Evolutionary conservation across 2,329 filamentous ascomycete species (phyloP), one percentile per base, ranked within the genome.

Genomic region (Cladosporium sp.): DNA sequence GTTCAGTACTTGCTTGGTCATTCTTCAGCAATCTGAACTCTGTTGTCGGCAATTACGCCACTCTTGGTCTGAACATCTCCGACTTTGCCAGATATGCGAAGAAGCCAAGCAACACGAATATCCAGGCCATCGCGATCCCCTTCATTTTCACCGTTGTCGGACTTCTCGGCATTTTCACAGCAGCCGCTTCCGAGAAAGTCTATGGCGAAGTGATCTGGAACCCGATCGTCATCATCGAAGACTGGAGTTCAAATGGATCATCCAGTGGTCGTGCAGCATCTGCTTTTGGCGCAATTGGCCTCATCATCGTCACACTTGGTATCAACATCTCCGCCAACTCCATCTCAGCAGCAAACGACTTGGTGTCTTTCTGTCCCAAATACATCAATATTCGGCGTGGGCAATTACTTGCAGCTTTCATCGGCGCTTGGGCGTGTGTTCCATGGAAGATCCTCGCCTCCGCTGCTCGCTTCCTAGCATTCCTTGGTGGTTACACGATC

Each of bases 401-500:
- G 11, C 75, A 77, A 33, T 66, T 78, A 12, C 70, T 79, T 23
- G 75, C 75, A 31, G 78, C 77, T 6, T 61, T 78, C 57, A 74
- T 78, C 40, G 76, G 77, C 29, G 71, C 72, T 59, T 78, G 77
- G 76, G 74, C 71, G n/a, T 77, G 76, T 61, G 76, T 78, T 3
- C 76, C 76, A 53, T 78, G 77, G 77, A 77, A 77, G 66, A 77
- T 77, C 52, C 72, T 78, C 10, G 73, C 72, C 4, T 76, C 72
- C 1, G 74, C 75, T 7, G 70, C 72, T 8, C 76, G 74, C 58
- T 78, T 79, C 69, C 71, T 79, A 23, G 69, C 73, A 46, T 78
- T 79, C 71, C 88, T 91, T 81, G 81, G 84, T 50, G 88, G 87
- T 0, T 89, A 89, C 75, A 84, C 85, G 1, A 81, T 90, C 52